A percentile compares a stretch with the other conserved stretches of the same genome.
phyloP scores from a whole-genome alignment of 108 stramenopile genomes.

The Skeletonema costatum region DNA sequence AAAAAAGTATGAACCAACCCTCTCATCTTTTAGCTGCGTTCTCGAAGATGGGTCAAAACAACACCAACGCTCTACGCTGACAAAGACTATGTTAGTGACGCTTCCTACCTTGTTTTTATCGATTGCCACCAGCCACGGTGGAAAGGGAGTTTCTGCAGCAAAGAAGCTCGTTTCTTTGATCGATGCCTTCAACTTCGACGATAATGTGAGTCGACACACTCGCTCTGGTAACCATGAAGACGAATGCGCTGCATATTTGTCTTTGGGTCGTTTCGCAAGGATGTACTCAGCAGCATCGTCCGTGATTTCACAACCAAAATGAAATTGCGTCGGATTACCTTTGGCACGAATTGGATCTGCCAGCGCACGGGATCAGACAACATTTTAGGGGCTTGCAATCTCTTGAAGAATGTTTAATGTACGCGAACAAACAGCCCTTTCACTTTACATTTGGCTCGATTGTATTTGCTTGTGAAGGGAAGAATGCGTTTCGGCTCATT shows the following conservation, averaged over 20 bases:
- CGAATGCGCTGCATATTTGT: slow-evolving; percentile 19
- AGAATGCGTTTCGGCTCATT: background rate
- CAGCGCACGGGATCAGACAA: slow-evolving; percentile 6
- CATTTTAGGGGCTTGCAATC: slow-evolving; percentile 11
- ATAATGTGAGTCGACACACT: slow-evolving; percentile 15
- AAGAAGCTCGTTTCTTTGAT: slow-evolving; percentile 25
- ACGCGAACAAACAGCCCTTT: slow-evolving; percentile 2
- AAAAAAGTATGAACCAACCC: slow-evolving; percentile 27
- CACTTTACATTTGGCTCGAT: slow-evolving; percentile 13
- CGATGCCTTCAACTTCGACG: slow-evolving; percentile 34
- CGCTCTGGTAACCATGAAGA: slow-evolving; percentile 3
- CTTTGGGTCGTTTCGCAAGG: slow-evolving; percentile 22
- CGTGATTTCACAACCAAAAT: slow-evolving; percentile 7
- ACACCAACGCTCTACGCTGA: background rate
- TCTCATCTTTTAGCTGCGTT: slow-evolving; percentile 34
- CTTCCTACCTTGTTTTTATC: slow-evolving; percentile 44
- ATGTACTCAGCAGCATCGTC: slow-evolving; percentile 34
- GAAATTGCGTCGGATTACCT: slow-evolving; percentile 22
- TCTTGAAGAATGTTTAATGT: background rate
- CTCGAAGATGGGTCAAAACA: slow-evolving; percentile 10
- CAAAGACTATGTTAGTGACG: slow-evolving; percentile 9
- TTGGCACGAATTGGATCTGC: slow-evolving; percentile 16
- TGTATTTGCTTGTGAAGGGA: slow-evolving; percentile 3
- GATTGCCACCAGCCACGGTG: slow-evolving; percentile 14
- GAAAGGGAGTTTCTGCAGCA: slow-evolving; percentile 4